A percentile compares a stretch with the other conserved stretches of the same genome.
These are phyloP conservation scores for Fusarium decemcellulare DNA, from an alignment of 2,329 filamentous ascomycete genomes.

Conservation along the genomic window DNA sequence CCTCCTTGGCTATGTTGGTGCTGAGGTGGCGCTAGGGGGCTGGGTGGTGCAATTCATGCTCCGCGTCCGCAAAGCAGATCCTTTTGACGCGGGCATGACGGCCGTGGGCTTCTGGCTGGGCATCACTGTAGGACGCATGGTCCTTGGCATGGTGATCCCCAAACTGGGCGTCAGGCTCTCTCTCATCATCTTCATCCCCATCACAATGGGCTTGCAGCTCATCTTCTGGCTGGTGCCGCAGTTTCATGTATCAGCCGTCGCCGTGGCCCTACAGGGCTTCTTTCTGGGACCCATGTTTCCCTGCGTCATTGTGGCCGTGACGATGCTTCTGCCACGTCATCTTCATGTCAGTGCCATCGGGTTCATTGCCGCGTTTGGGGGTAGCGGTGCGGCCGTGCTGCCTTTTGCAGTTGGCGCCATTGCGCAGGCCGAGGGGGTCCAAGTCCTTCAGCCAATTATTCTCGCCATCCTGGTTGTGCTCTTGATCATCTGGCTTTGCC, in stretches of 20 bases:
- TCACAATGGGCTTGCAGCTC: slow-evolving; percentile 76
- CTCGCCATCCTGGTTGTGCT: slow-evolving; percentile 64
- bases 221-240: slow-evolving; percentile 87
- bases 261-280: slow-evolving; percentile 81
- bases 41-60: slow-evolving; percentile 92
- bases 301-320: slow-evolving; percentile 77
- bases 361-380: slow-evolving; percentile 83
- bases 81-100: slow-evolving; percentile 80
- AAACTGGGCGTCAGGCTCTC: slow-evolving; percentile 77
- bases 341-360: slow-evolving; percentile 83
- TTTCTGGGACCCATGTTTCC: slow-evolving; percentile 86
- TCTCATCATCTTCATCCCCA: slow-evolving; percentile 71
- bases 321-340: slow-evolving; percentile 77
- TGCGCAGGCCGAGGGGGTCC: slow-evolving; percentile 69
- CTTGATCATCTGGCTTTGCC: slow-evolving; percentile 60
- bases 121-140: slow-evolving; percentile 76
- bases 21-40: slow-evolving; percentile 82
- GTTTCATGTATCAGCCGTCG: slow-evolving; percentile 81
- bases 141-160: slow-evolving; percentile 53
- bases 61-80: slow-evolving; percentile 73
- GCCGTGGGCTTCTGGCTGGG: slow-evolving; percentile 87
- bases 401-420: slow-evolving; percentile 77
- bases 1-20: slow-evolving; percentile 81
- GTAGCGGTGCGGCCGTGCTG: slow-evolving; percentile 76
- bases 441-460: slow-evolving; percentile 69